Base-by-base conservation (phyloP, 2,329 filamentous ascomycete genomes). In the Diaporthe amygdali region DNA sequence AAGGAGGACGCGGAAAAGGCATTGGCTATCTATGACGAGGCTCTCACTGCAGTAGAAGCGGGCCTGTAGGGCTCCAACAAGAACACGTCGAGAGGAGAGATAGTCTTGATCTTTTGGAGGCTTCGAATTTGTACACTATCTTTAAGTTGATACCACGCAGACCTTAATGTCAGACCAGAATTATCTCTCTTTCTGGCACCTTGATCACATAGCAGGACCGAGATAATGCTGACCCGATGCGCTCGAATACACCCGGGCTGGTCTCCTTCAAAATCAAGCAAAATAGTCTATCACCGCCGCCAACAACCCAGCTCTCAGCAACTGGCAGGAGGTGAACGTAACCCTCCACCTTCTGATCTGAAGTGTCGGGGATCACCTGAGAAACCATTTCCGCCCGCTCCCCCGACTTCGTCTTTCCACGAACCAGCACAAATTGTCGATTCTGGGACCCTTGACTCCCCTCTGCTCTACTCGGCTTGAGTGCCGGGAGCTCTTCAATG, bases 11-110 rank as follows among this genome's bases (percentile, higher is more conserved):
- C 66, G 5, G 69, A 69, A 44, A 71, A 64, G 56, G 71, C 68
- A 10, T 37, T 72, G 71, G 64, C n/a, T 14, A 71, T 72, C 14
- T 72, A 71, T 37, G 71, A 72, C 27, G 69, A 71, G 56, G 71
- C 44, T 20, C 30, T 72, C 9, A 22, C 56, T 39, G 41, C 64
- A 1, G 69, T 46, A 25, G 69, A 71, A 27, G 69, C 68, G 15
- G 46, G n/a, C 7, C n/a, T 68, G 32, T 72, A 47, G 17, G 41
- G 25, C 27, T 41, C 22, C 20, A n/a, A 25, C n/a, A 17, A 25
- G 14, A 30, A 14, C 3, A n/a, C 5, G n/a, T 8, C 5, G 14
- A 37, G 2, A 15, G 2, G 2, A 22, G 5, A 34, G 3, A 22
- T 17, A 30, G 22, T 9, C 41, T 20, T 22, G 32, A 20, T 15